A percentile compares a stretch with the other conserved stretches of the same genome.
phyloP scores from a whole-genome alignment of 2,329 filamentous ascomycete species.

The Microcyclosporella mali region DNA sequence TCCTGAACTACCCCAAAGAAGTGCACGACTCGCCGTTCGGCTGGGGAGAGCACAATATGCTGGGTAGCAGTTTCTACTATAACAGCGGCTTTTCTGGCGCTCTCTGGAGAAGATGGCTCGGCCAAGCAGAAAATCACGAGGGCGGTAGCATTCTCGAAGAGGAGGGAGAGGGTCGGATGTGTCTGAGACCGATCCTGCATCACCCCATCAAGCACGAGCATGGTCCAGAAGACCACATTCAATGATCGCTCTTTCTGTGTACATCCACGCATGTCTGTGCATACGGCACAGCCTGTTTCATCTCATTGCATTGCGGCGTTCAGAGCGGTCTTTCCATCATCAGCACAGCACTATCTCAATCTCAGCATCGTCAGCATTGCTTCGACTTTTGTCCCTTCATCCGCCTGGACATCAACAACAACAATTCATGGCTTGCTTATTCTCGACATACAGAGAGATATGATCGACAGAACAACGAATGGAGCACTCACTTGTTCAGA shows the following conservation, averaged over 20 bases:
- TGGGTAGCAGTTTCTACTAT: slow-evolving; percentile 48
- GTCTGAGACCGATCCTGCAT: slow-evolving; percentile 40
- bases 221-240: slow-evolving; percentile 22
- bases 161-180: slow-evolving; percentile 41
- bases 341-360: too few species aligned
- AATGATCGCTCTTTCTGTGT: background rate
- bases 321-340: too few species aligned
- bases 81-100: slow-evolving; percentile 44
- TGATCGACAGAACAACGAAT: too few species aligned
- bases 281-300: too few species aligned
- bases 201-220: slow-evolving; percentile 47
- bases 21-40: slow-evolving; percentile 44
- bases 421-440: too few species aligned
- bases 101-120: slow-evolving; percentile 46
- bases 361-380: too few species aligned
- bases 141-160: slow-evolving; percentile 32
- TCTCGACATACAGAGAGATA: too few species aligned
- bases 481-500: too few species aligned
- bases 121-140: slow-evolving; percentile 40
- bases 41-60: slow-evolving; percentile 48
- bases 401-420: too few species aligned
- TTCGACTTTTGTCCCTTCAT: too few species aligned
- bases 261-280: background rate
- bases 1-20: slow-evolving; percentile 45
- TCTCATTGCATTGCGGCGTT: too few species aligned